Percentiles rank a stretch among this genome's conserved stretches.
phyloP scores from a whole-genome alignment of 78 protist species.

The Speleostelium caveatum region DNA sequence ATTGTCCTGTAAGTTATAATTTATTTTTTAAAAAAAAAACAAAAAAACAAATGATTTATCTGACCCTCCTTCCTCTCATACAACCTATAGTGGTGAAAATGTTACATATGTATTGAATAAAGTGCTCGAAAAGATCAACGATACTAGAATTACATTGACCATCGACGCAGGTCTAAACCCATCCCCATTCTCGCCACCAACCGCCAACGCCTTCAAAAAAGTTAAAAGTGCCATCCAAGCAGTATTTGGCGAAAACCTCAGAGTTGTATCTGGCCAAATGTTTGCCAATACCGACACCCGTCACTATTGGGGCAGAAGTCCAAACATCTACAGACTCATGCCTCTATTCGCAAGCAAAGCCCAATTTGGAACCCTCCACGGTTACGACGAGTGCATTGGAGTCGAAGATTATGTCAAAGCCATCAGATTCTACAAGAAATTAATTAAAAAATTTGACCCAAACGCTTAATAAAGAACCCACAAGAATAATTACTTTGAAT shows the following conservation, averaged over 20 bases:
- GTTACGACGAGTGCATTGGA: conserved; percentile 21
- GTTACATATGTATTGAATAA: neutral
- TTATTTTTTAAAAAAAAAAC: too few species aligned
- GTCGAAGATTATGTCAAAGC: conserved; percentile 18
- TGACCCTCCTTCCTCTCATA: too few species aligned
- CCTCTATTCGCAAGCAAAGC: neutral
- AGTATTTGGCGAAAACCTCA: conserved; percentile 8
- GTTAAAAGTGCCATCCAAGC: neutral
- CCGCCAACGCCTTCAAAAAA: neutral
- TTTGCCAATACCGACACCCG: conserved; percentile 67
- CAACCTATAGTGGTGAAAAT: conserved; percentile 32
- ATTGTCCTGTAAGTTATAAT: too few species aligned
- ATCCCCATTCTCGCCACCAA: conserved; percentile 15
- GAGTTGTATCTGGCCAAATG: conserved; percentile 20
- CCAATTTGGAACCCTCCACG: conserved; percentile 17
- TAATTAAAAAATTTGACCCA: conserved; percentile 40
- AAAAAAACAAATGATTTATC: too few species aligned
- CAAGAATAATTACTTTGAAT: too few species aligned
- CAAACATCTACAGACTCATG: conserved; percentile 36
- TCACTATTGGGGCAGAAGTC: conserved; percentile 29
- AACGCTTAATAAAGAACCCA: too few species aligned
- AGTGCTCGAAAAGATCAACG: conserved; percentile 13
- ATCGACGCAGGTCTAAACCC: conserved; percentile 40
- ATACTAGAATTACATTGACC: conserved; percentile 17
- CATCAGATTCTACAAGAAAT: conserved; percentile 31